Evolutionary conservation across 345 rosid species (phyloP).

Genomic region (Kandelia obovata): DNA sequence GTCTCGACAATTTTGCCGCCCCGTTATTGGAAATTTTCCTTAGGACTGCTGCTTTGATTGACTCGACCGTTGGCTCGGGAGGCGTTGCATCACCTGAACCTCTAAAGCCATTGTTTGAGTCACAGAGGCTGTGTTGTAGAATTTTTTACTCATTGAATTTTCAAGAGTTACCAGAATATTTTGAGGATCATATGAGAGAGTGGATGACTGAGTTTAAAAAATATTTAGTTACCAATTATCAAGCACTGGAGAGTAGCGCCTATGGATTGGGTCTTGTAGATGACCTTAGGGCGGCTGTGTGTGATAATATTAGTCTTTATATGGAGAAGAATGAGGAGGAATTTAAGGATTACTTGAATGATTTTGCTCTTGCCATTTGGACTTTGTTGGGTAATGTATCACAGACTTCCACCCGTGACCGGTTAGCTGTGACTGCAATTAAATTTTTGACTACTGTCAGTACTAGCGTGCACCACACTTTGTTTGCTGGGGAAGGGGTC

Average conservation of each 20-base stretch:
- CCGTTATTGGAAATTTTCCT: conserved; percentile 70
- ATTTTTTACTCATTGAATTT: conserved; percentile 81
- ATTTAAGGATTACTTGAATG: conserved; percentile 61
- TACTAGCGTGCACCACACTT: conserved; percentile 81
- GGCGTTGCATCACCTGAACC: conserved; percentile 39
- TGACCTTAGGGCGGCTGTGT: conserved; percentile 75
- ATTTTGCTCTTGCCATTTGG: conserved; percentile 84
- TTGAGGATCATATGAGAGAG: conserved; percentile 90
- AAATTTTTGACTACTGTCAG: conserved; percentile 95
- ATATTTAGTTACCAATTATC: conserved; percentile 59
- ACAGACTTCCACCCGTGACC: conserved; percentile 64
- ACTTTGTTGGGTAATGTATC: conserved; percentile 76
- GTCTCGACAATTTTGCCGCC: conserved; percentile 62
- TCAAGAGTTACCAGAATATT: conserved; percentile 89
- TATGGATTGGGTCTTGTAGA: conserved; percentile 62
- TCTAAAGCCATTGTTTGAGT: conserved; percentile 66
- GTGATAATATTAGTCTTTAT: conserved; percentile 89
- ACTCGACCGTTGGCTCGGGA: conserved; percentile 44
- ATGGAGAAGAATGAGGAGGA: conserved; percentile 98
- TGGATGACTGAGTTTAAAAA: conserved; percentile 93
- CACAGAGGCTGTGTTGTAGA: conserved; percentile 83
- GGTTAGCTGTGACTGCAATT: conserved; percentile 78
- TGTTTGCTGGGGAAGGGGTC: conserved; percentile 75
- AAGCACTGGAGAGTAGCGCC: conserved; percentile 47
- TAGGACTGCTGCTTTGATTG: conserved; percentile 60